Conservation (phyloP, 768 basidiomycete species). For the Tricholoma flavovirens region DNA sequence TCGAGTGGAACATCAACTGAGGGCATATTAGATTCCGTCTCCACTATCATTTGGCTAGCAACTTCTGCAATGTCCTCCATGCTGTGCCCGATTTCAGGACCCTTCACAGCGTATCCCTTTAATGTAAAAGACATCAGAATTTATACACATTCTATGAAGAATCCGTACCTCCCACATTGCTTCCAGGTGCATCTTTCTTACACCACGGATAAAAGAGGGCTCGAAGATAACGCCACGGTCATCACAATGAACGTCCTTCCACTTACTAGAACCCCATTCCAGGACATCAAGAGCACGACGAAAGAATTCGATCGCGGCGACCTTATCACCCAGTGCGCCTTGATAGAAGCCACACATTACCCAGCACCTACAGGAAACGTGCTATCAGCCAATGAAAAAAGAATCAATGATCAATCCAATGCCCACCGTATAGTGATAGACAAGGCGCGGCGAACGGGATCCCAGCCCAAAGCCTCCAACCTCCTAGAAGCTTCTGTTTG, state of each 20-base stretch:
- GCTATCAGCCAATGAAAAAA: not conserved
- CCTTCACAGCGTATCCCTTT: slow-evolving; percentile 8
- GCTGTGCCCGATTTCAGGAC: slow-evolving; percentile 11
- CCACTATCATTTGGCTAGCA: slow-evolving; percentile 26
- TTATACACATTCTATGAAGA: too few relatives aligned
- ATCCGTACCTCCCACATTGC: slow-evolving; percentile 27
- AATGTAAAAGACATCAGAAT: not conserved
- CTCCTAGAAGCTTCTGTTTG: slow-evolving; percentile 27
- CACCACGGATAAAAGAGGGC: slow-evolving; percentile 34
- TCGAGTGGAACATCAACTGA: not conserved
- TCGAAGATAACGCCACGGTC: slow-evolving; percentile 41
- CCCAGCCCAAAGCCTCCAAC: slow-evolving; percentile 23
- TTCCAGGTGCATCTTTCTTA: slow-evolving; percentile 30
- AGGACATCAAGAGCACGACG: slow-evolving; percentile 33
- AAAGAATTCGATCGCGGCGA: slow-evolving; percentile 27
- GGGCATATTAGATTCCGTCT: slow-evolving; percentile 22
- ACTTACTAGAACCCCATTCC: slow-evolving; percentile 34
- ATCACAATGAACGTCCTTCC: slow-evolving; percentile 31
- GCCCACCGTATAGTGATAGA: slow-evolving; percentile 32
- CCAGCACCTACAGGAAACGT: slow-evolving; percentile 25
- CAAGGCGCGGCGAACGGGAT: slow-evolving; percentile 29
- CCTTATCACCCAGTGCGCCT: slow-evolving; percentile 7
- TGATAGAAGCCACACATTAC: slow-evolving; percentile 34
- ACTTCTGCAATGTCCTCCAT: slow-evolving; percentile 25
- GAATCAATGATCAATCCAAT: not conserved